Base-by-base conservation (phyloP, 2,329 filamentous ascomycete genomes). In the Paracamarosporium sp. region DNA sequence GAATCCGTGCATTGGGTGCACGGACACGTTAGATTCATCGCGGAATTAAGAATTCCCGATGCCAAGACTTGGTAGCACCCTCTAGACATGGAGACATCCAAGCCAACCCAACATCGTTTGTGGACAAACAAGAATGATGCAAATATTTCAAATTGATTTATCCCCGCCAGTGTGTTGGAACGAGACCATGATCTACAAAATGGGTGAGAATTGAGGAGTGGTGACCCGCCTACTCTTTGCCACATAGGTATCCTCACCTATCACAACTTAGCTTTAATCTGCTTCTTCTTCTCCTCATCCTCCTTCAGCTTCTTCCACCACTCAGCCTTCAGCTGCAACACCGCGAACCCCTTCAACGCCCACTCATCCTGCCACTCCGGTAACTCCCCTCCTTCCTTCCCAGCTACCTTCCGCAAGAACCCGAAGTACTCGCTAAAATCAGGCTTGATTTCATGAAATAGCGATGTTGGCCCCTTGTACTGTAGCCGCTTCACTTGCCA, bases 371-470 rank as follows among this genome's bases (percentile, higher is more conserved):
- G 44, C 54, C 57, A 62, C 30, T 22, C 50, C 2, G 57, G 60
- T 22, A 62, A 28, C n/a, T 57, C 57, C 20, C 60, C 60, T 12
- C 53, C 57, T 28, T 56, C 54, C 2, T 47, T 20, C 3, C 62
- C 62, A 2, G 57, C 62, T 1, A 64, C 36, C n/a, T n/a, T 50
- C 31, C 57, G 40, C 44, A 65, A 25, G 9, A 46, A 53, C 8
- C 38, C 47, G 25, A 65, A 65, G 45, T 63, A 65, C 15, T 56
- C 55, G 13, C 31, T 44, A 33, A 58, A 65, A 38, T 65, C 60
- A 2, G 62, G 62, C 15, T 51, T 55, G n/a, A 65, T 57, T 13
- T 54, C 51, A 28, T 61, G 57, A 44, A 65, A 63, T 5, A 50
- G 36, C 3, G 57, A 55, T 1, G 53, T 57, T 15, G 52, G 50